These are phyloP conservation scores for Ophiostoma populinum DNA, from an alignment of 2,329 filamentous ascomycete genomes.

Conservation along the genomic window DNA sequence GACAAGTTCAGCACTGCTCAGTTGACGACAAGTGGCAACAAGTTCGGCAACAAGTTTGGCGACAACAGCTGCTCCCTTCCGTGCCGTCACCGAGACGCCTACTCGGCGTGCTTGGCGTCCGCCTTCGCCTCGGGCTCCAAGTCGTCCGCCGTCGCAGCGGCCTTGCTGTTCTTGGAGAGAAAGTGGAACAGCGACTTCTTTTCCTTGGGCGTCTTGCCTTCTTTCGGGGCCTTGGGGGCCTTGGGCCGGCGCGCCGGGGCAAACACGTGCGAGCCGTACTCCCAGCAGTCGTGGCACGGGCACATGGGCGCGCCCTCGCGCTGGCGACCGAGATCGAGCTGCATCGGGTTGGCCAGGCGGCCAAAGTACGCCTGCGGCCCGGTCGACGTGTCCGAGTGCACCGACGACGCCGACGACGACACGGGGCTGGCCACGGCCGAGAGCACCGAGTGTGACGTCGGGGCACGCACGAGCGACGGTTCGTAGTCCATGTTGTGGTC, in stretches of 20 bases:
- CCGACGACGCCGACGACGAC: too few species aligned
- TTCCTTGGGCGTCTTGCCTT: not conserved
- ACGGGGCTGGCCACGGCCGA: too few species aligned
- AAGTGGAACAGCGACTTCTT: slow-evolving; percentile 4
- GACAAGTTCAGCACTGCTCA: too few species aligned
- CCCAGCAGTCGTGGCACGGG: slow-evolving; percentile 10
- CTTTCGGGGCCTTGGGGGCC: not conserved
- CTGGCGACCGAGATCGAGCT: slow-evolving; percentile 6
- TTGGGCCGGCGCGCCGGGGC: slow-evolving; percentile 4
- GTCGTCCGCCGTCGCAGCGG: slow-evolving; percentile 2
- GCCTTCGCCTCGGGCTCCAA: not conserved
- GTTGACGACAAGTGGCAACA: too few species aligned
- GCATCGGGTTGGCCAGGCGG: slow-evolving; percentile 7
- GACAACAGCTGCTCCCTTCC: too few species aligned
- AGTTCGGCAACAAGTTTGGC: too few species aligned
- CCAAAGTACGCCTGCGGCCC: slow-evolving; percentile 4
- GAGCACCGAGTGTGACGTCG: too few species aligned
- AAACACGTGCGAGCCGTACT: slow-evolving; percentile 6
- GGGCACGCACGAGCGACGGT: too few species aligned
- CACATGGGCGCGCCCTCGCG: slow-evolving; percentile 9
- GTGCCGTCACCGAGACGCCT: too few species aligned
- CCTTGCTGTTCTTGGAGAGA: slow-evolving; percentile 7
- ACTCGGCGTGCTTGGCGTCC: too few species aligned
- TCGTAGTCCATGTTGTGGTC: too few species aligned
- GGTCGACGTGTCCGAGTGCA: slow-evolving; percentile 4